Evolutionary conservation across 2,329 filamentous ascomycete genomes (phyloP), one percentile per base, ranked within the genome.

Genomic region (Stagonosporopsis cucurbitacearum): DNA sequence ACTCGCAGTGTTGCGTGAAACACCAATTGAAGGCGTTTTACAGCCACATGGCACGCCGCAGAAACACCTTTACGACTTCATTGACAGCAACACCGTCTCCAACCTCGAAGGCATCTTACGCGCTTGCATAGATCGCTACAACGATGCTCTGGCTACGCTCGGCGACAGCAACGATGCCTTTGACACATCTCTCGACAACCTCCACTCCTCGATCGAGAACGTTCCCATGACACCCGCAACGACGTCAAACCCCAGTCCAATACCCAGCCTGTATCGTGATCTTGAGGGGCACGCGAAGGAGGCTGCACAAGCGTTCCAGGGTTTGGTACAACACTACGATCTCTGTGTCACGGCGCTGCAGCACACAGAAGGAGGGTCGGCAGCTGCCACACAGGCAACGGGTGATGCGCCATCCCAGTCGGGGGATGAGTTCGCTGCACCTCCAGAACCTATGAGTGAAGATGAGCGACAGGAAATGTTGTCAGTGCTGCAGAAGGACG

Each of bases 331-430:
- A 23, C 94, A 98, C 76, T 97, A 96, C 72, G 94, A 98, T 74
- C 86, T 96, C 62, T 97, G 94, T 74, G 91, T 96, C 13, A 94
- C 89, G 1, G 94, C 94, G 0, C 88, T 97, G 39, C 90, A 92
- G 57, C 92, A 94, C 46, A 97, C 93, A 3, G 92, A 96, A 77
- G 80, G 80, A 54, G 79, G 81, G 9, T 77, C 78, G 11, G 79
- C 79, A 57, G 80, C 80, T 13, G 80, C 79, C 2, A 76, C 72
- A n/a, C 73, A 76, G 47, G 75, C 74, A 19, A 73, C 75, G 1
- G 73, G 71, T 25, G 75, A 78, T 52, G 68, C 64, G 4, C 65
- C 68, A 3, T 59, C 63, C 25, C 63, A 72, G 30, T 68, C 71
- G 9, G 58, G 52, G 23, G 59, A 67, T 43, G 60, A 70, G 25